Evolutionary conservation across 1,139 yeast genomes (phyloP), one percentile per base, ranked within the genome.

Genomic region (Yamadazyma buinensis): DNA sequence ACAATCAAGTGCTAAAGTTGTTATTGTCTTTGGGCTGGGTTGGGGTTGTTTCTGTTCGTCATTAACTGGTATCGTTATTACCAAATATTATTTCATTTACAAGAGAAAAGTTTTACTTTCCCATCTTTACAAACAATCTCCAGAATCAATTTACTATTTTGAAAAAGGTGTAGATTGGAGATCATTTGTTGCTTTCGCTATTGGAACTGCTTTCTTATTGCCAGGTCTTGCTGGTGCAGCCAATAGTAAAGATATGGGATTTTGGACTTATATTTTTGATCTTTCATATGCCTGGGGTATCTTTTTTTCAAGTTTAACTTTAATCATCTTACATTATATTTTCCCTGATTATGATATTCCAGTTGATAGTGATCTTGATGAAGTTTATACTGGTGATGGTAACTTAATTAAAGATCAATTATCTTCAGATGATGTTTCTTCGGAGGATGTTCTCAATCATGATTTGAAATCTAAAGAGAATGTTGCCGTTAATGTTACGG

Each of bases 131-230:
- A 33, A 31, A 20, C 35, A 36, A 7, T 18, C 30, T 14, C 15
- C 36, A 5, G 34, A 36, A 6, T 48, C 49, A 12, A 42, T 40
- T 7, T 47, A 43, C 25, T 43, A 39, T 29, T 65, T 52, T 41
- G 40, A 48, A 28, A 32, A 50, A n/a, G 72, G 72, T 8, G 34
- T 59, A 34, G 63, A 67, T 42, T 57, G 57, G 56, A 52, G 66
- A 37, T 50, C 58, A 12, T 38, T 58, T 12, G 37, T 44, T 11
- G 52, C 62, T 14, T 60, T 60, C 46, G 17, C 52, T 4, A 39
- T 47, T 11, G 38, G 38, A 22, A 35, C 38, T 7, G 38, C 13
- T 7, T 35, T 35, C 13, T 25, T 35, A 11, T 17, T 33, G 30
- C 36, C 36, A 12, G 36, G 36, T 4, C 18, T 33, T 4, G 38